Conservation (phyloP, 2,329 filamentous ascomycete species). For the Aphanocladium album region DNA sequence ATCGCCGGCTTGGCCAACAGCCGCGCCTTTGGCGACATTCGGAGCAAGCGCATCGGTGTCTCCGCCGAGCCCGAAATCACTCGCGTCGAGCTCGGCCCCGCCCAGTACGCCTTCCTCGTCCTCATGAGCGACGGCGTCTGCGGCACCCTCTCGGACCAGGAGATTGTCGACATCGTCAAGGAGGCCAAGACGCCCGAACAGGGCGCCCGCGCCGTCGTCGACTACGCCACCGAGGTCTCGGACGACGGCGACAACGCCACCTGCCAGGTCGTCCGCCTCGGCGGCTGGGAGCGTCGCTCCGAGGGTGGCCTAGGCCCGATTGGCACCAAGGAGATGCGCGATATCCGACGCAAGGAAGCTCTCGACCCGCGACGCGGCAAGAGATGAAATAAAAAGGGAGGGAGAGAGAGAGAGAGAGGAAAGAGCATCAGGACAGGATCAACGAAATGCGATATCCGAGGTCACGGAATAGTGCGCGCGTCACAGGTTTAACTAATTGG, state of each 20-base stretch:
- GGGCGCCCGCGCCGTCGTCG: slow-evolving; percentile 71
- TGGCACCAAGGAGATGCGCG: slow-evolving; percentile 86
- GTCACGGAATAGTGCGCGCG: too few relatives aligned
- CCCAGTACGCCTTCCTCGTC: slow-evolving; percentile 84
- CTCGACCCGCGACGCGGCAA: slow-evolving; percentile 59
- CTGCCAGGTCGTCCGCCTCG: slow-evolving; percentile 61
- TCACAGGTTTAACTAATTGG: too few relatives aligned
- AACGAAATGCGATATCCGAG: neutral
- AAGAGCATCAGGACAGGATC: neutral
- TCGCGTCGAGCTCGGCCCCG: slow-evolving; percentile 71
- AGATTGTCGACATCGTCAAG: slow-evolving; percentile 93
- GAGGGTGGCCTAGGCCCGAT: slow-evolving; percentile 87
- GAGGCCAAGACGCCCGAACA: slow-evolving; percentile 89
- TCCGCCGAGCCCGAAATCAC: slow-evolving; percentile 88
- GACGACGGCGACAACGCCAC: slow-evolving; percentile 63
- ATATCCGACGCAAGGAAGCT: slow-evolving; percentile 76
- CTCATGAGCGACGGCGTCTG: slow-evolving; percentile 86
- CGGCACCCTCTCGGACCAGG: slow-evolving; percentile 81
- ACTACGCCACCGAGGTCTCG: slow-evolving; percentile 82
- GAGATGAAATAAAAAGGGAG: neutral
- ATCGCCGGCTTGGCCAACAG: slow-evolving; percentile 92
- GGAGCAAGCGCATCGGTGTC: slow-evolving; percentile 86
- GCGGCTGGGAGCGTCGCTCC: slow-evolving; percentile 65
- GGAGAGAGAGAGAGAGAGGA: neutral
- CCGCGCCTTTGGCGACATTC: slow-evolving; percentile 88